Evolutionary conservation across 108 stramenopile species (phyloP).

Genomic region (Cyclotella kingstonii): DNA sequence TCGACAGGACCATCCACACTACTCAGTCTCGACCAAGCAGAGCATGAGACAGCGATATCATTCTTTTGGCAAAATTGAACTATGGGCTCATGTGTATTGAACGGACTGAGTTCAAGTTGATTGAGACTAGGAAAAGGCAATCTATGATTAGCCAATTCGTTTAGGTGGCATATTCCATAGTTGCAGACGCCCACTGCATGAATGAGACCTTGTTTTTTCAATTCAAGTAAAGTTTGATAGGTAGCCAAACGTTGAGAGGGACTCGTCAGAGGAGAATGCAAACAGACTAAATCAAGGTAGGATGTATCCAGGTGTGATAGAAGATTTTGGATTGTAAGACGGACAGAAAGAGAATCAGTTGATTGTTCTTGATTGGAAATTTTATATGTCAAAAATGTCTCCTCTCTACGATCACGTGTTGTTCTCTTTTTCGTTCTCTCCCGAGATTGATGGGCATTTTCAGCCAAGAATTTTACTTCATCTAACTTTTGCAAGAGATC

Average conservation of each 20-base stretch:
- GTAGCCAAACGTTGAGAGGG: constrained; percentile 44
- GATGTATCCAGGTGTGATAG: constrained; percentile 31
- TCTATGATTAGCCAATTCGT: constrained; percentile 39
- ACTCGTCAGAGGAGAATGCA: constrained; percentile 72
- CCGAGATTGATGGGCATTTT: constrained; percentile 28
- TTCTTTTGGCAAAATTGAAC: constrained; percentile 49
- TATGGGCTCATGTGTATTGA: constrained; percentile 63
- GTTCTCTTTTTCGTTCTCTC: constrained; percentile 8
- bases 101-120: constrained; percentile 75
- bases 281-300: constrained; percentile 69
- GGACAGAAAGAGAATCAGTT: constrained; percentile 32
- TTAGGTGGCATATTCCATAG: constrained; percentile 61
- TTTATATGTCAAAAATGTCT: constrained; percentile 71
- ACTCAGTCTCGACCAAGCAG: constrained; percentile 74
- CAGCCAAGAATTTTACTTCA: constrained; percentile 5
- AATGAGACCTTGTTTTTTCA: constrained; percentile 55
- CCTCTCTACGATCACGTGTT: constrained; percentile 34
- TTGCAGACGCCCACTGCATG: constrained; percentile 72
- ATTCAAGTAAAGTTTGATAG: constrained; percentile 55
- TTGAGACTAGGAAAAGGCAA: constrained; percentile 60
- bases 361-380: constrained; percentile 73
- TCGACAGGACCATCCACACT: constrained; percentile 54
- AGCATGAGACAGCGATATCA: constrained; percentile 53
- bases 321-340: constrained; percentile 32
- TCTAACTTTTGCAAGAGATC: constrained; percentile 42